phyloP scores from a whole-genome alignment of 2,329 filamentous ascomycete species.

The Atkinsonella hypoxylon region DNA sequence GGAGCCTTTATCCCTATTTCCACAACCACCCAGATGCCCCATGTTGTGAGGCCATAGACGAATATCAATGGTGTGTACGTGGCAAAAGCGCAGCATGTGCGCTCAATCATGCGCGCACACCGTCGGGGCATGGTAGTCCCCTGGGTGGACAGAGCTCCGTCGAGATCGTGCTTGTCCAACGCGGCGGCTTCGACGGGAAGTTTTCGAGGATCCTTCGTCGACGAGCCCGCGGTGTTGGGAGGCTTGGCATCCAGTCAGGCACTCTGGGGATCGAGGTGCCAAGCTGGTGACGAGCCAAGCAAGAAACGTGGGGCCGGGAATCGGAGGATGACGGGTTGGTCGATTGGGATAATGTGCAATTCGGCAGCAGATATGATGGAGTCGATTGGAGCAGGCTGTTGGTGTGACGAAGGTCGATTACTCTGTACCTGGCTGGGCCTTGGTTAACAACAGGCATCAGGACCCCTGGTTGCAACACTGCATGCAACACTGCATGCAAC shows the following conservation, averaged over 20 bases:
- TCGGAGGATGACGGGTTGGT: too few relatives aligned
- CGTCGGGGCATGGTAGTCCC: conserved; percentile 37
- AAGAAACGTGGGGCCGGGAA: not conserved
- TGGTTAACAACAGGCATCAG: too few relatives aligned
- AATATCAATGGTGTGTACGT: conserved; percentile 82
- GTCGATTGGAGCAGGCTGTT: not conserved
- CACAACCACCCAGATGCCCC: conserved; percentile 82
- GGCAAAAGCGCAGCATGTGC: conserved; percentile 66
- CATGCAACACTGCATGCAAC: too few relatives aligned
- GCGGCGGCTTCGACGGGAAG: conserved; percentile 2
- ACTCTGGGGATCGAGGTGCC: too few relatives aligned
- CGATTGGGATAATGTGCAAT: too few relatives aligned
- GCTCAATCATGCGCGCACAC: conserved; percentile 62
- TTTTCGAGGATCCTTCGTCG: not conserved
- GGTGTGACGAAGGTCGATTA: not conserved
- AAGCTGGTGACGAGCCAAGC: not conserved
- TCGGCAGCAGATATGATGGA: not conserved
- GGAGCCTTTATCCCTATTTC: conserved; percentile 52
- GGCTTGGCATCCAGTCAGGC: not conserved
- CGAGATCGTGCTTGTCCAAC: conserved; percentile 9
- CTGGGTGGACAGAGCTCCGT: conserved; percentile 7
- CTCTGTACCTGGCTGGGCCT: too few relatives aligned
- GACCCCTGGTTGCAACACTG: too few relatives aligned
- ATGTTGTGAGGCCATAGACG: conserved; percentile 81
- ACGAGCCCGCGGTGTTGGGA: not conserved